These are phyloP conservation scores for Closterium sp. DNA, from an alignment of 139 green algal genomes.

Conservation along the genomic window DNA sequence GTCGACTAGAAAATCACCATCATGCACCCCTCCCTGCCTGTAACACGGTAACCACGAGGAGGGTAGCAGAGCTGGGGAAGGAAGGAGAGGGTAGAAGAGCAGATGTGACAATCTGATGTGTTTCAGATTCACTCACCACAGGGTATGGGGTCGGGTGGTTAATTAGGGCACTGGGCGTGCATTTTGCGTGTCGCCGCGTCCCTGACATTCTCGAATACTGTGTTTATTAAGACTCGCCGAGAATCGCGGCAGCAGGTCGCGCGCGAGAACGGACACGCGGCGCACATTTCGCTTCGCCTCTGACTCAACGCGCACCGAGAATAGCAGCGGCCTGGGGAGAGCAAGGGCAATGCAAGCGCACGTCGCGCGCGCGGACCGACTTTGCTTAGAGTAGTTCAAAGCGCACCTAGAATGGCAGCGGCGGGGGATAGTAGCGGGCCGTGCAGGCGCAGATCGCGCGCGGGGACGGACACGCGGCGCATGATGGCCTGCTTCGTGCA, in stretches of 20 bases:
- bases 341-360: neutral
- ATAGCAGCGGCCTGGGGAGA: neutral
- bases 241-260: no score
- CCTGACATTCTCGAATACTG: no score
- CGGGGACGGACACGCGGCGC: slow-evolving; percentile 24
- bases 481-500: slow-evolving; percentile 45
- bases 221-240: no score
- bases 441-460: slow-evolving; percentile 44
- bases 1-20: slow-evolving; percentile 13
- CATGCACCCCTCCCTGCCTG: slow-evolving; percentile 18
- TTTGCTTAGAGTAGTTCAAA: neutral
- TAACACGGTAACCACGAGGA: neutral
- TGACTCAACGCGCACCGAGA: no score
- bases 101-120: no score
- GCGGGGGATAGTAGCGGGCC: slow-evolving; percentile 26
- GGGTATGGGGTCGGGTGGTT: no score
- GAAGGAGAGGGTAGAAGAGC: no score
- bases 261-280: no score
- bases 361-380: neutral
- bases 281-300: no score
- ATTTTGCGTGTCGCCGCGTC: no score
- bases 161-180: no score
- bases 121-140: no score
- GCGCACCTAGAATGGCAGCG: slow-evolving; percentile 37
- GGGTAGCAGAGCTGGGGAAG: neutral